These are phyloP conservation scores for Hypoxylon fragiforme DNA, from an alignment of 495 filamentous ascomycete species.

Conservation along the genomic window DNA sequence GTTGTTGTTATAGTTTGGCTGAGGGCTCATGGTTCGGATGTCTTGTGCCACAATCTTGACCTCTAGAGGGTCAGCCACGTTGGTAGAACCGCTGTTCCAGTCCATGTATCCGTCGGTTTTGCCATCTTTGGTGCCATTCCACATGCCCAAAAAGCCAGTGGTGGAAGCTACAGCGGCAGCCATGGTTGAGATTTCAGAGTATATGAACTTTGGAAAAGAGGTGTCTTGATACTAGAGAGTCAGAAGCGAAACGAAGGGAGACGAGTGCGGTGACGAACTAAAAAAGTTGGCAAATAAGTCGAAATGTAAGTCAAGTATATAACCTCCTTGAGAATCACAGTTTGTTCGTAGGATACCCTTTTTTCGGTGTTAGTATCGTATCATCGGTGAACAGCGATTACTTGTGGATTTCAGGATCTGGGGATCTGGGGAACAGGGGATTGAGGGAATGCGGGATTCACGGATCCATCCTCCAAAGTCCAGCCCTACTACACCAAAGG, in stretches of 20 bases:
- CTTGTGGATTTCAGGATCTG: conserved; percentile 32
- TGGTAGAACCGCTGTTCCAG: conserved; percentile 31
- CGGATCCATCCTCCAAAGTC: conserved; percentile 17
- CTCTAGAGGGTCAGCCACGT: conserved; percentile 32
- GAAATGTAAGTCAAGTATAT: conserved; percentile 29
- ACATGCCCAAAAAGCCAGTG: conserved; percentile 38
- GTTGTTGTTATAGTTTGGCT: conserved; percentile 28
- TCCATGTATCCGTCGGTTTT: conserved; percentile 31
- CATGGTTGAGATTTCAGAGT: conserved; percentile 12
- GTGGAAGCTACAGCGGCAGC: conserved; percentile 35
- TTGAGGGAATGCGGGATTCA: conserved; percentile 36
- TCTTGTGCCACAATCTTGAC: conserved; percentile 35
- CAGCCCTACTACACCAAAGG: conserved; percentile 8
- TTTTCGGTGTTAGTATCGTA: background rate
- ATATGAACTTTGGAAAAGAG: background rate
- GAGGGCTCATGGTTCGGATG: conserved; percentile 30
- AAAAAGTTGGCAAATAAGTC: background rate
- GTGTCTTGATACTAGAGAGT: conserved; percentile 2
- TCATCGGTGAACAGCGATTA: conserved; percentile 15
- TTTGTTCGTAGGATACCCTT: background rate
- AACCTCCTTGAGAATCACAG: conserved; percentile 1
- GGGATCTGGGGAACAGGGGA: conserved; percentile 27
- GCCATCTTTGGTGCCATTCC: conserved; percentile 36
- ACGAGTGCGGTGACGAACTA: conserved; percentile 8
- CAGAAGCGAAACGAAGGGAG: background rate